Evolutionary conservation across 2,329 filamentous ascomycete species (phyloP).

Genomic region (Ilyonectria mors-panacis): DNA sequence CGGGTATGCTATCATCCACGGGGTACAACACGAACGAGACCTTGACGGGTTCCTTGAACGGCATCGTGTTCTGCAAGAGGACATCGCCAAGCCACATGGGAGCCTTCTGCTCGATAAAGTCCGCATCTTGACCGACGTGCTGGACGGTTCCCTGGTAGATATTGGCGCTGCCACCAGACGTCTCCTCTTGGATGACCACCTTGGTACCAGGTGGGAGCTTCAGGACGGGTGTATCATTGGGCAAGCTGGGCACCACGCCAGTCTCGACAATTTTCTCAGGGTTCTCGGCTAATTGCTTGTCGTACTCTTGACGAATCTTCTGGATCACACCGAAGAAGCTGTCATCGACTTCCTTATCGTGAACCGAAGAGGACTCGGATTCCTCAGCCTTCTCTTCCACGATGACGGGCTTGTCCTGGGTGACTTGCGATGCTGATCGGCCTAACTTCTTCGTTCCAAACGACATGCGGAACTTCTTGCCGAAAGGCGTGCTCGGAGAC

Average conservation of each 20-base stretch:
- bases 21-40: conserved; percentile 94
- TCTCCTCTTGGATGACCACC: conserved; percentile 79
- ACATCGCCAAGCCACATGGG: conserved; percentile 95
- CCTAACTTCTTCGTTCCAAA: conserved; percentile 89
- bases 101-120: conserved; percentile 86
- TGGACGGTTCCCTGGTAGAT: conserved; percentile 92
- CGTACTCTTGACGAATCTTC: conserved; percentile 80
- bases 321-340: conserved; percentile 81
- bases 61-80: conserved; percentile 84
- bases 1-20: conserved; percentile 77
- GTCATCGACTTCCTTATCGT: conserved; percentile 82
- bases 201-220: conserved; percentile 78
- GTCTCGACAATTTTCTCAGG: conserved; percentile 72
- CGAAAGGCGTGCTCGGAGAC: conserved; percentile 75
- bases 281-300: conserved; percentile 72
- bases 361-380: conserved; percentile 73
- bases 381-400: conserved; percentile 84
- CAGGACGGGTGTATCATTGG: conserved; percentile 82
- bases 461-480: conserved; percentile 88
- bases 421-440: conserved; percentile 72
- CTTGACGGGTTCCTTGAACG: conserved; percentile 93
- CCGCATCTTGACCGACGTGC: conserved; percentile 81
- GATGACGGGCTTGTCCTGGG: conserved; percentile 79
- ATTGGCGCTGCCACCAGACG: conserved; percentile 80
- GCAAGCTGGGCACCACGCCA: conserved; percentile 76